Base-by-base conservation (phyloP, 139 green algal species). In the Ettlia oleoabundans region DNA sequence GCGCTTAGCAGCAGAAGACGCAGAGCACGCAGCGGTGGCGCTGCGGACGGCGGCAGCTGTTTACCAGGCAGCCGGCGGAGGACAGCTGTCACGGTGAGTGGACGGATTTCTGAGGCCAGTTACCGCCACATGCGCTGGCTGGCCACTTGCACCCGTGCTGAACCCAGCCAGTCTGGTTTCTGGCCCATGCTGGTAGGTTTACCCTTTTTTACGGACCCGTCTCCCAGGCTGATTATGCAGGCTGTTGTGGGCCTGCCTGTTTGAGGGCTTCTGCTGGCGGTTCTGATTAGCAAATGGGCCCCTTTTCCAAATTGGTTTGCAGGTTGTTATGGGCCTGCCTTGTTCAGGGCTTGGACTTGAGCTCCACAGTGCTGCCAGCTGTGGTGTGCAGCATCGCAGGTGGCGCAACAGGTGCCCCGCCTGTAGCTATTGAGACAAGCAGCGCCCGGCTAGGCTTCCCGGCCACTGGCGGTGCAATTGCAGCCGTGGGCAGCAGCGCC, bases 241-340 rank as follows among this genome's bases (percentile, higher is more conserved):
- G 73, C 74, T 86, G 33, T 9, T 77, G 28, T 68, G 62, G 51
- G 43, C 71, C 5, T 68, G 35, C 78, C 33, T 83, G 42, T 61
- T 41, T n/a, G n/a, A n/a, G n/a, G n/a, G n/a, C n/a, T n/a, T n/a
- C n/a, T n/a, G n/a, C n/a, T n/a, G n/a, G n/a, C n/a, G n/a, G n/a
- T n/a, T n/a, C n/a, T n/a, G n/a, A n/a, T n/a, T n/a, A n/a, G n/a
- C n/a, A n/a, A n/a, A n/a, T n/a, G n/a, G n/a, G n/a, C n/a, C n/a
- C n/a, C n/a, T n/a, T n/a, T n/a, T n/a, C n/a, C n/a, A n/a, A n/a
- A 42, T n/a, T 28, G 13, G 33, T 47, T 43, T 76, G 76, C 53
- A 70, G 69, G 73, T 63, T 86, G 33, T 9, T 77, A 22, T 68
- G 62, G 51, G 43, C 71, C 5, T 68, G 35, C 78, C 33, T 83